phyloP scores from a whole-genome alignment of 768 basidiomycete species.

The Tylopilus subfusipes region DNA sequence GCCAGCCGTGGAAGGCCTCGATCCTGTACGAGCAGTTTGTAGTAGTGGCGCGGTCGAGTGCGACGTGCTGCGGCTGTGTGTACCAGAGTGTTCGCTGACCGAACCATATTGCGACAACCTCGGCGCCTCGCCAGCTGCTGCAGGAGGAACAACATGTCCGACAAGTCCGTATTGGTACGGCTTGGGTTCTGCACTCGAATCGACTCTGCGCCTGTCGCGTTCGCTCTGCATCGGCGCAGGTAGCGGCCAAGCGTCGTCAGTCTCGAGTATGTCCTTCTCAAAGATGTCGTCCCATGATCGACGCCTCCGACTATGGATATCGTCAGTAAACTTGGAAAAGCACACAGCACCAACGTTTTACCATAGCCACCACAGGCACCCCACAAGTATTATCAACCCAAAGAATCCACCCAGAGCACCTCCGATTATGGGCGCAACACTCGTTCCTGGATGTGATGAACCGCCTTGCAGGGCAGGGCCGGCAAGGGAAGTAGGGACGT shows the following conservation, averaged over 20 bases:
- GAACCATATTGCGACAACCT: slow-evolving; percentile 33
- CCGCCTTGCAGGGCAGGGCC: slow-evolving; percentile 16
- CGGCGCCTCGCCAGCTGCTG: slow-evolving; percentile 29
- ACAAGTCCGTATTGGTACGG: slow-evolving; percentile 66
- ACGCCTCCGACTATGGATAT: slow-evolving; percentile 39
- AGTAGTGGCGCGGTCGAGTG: slow-evolving; percentile 25
- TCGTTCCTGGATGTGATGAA: slow-evolving; percentile 20
- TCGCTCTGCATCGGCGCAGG: slow-evolving; percentile 16
- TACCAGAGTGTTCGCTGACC: slow-evolving; percentile 19
- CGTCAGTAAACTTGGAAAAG: slow-evolving; percentile 10
- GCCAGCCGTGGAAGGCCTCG: slow-evolving; percentile 44
- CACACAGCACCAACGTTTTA: slow-evolving; percentile 25
- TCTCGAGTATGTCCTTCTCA: slow-evolving; percentile 37
- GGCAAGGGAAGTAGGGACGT: slow-evolving; percentile 17
- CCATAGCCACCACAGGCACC: slow-evolving; percentile 50
- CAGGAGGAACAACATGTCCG: slow-evolving; percentile 38
- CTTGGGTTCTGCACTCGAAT: slow-evolving; percentile 39
- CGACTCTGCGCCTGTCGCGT: slow-evolving; percentile 28
- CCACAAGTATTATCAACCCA: slow-evolving; percentile 44
- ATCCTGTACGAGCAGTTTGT: slow-evolving; percentile 9
- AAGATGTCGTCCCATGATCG: slow-evolving; percentile 51
- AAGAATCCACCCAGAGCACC: slow-evolving; percentile 55
- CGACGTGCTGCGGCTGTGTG: slow-evolving; percentile 26
- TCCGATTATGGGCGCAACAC: slow-evolving; percentile 49
- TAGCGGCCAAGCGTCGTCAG: slow-evolving; percentile 23